A percentile compares a stretch with the other conserved stretches of the same genome.
Conservation (phyloP, 441 rosid genomes). For the Aleurites moluccanus region DNA sequence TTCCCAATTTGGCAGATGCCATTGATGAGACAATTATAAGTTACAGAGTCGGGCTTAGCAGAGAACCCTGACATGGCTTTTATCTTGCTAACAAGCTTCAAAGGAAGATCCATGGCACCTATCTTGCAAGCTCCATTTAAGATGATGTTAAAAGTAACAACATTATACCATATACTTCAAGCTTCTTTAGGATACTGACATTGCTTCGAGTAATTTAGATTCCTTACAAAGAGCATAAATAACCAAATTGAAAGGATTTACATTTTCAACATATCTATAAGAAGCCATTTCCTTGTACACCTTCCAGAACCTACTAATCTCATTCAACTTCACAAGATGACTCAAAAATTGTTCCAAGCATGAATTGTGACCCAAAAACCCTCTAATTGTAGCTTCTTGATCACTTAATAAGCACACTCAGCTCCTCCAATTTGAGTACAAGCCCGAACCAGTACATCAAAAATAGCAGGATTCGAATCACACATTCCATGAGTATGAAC, state of each 20-base stretch:
- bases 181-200: conserved; percentile 54
- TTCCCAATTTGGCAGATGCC: conserved; percentile 64
- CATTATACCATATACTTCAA: conserved; percentile 67
- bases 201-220: conserved; percentile 42
- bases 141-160: conserved; percentile 69
- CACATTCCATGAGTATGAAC: conserved; percentile 42
- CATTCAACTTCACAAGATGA: conserved; percentile 56
- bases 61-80: conserved; percentile 46
- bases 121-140: conserved; percentile 65
- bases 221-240: conserved; percentile 62
- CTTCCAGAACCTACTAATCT: conserved; percentile 42
- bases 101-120: conserved; percentile 57
- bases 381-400: conserved; percentile 48
- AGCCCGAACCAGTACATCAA: conserved; percentile 73
- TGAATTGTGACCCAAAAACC: conserved; percentile 65
- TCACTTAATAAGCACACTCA: conserved; percentile 53
- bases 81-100: conserved; percentile 44
- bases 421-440: conserved; percentile 48
- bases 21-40: conserved; percentile 57
- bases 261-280: conserved; percentile 57
- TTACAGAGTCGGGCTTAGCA: conserved; percentile 53
- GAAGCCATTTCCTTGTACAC: conserved; percentile 55
- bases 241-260: conserved; percentile 56
- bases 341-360: conserved; percentile 76
- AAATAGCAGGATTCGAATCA: conserved; percentile 62